Evolutionary conservation across 164 flowering plant species (phyloP).

Genomic region (Dillenia suffruticosa): DNA sequence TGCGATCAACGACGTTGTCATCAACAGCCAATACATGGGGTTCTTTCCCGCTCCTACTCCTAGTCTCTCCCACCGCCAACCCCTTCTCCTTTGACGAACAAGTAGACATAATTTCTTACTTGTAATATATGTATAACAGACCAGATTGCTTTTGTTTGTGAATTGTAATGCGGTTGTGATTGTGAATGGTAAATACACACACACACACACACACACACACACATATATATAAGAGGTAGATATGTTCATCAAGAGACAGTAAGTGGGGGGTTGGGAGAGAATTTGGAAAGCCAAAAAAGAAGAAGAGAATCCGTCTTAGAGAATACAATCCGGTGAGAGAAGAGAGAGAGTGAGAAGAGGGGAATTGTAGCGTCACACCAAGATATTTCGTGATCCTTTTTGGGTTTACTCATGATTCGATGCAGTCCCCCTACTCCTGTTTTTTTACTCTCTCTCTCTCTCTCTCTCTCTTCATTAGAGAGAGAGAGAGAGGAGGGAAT

Average conservation of each 20-base stretch:
- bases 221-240: slow-evolving; percentile 15
- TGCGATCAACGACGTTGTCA: slow-evolving; percentile 65
- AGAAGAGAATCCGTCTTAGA: slow-evolving; percentile 1
- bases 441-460: neutral
- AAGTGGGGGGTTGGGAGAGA: no score
- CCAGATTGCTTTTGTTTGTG: no score
- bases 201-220: neutral
- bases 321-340: slow-evolving; percentile 11
- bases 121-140: no score
- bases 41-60: slow-evolving; percentile 17
- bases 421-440: slow-evolving; percentile 7
- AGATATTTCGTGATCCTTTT: slow-evolving; percentile 57
- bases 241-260: slow-evolving; percentile 10
- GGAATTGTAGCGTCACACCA: slow-evolving; percentile 2
- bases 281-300: neutral
- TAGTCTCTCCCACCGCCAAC: neutral
- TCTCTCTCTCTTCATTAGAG: neutral
- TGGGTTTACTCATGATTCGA: slow-evolving; percentile 17
- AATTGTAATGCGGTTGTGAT: no score
- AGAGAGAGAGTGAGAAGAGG: no score
- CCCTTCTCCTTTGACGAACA: slow-evolving; percentile 12
- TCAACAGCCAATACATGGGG: slow-evolving; percentile 83
- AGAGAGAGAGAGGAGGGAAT: no score
- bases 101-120: slow-evolving; percentile 3
- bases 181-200: neutral